Evolutionary conservation across 441 rosid species (phyloP).

Genomic region (Pelargonium australe): DNA sequence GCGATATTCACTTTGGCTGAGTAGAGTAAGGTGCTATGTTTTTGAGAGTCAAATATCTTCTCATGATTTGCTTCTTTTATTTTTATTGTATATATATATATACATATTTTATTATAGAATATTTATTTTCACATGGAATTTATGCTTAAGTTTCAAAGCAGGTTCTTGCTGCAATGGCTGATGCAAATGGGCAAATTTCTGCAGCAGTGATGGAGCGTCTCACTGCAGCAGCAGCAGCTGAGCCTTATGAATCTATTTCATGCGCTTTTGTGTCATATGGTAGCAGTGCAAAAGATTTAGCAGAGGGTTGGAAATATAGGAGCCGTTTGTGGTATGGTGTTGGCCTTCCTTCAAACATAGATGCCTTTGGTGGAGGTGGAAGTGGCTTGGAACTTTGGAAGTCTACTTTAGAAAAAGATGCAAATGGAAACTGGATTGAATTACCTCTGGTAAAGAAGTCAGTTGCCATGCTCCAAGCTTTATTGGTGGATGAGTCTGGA

Average conservation of each 20-base stretch:
- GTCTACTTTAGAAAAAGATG: slow-evolving; percentile 84
- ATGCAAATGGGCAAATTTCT: slow-evolving; percentile 92
- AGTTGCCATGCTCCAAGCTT: slow-evolving; percentile 95
- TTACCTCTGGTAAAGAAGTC: slow-evolving; percentile 90
- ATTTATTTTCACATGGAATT: slow-evolving; percentile 23
- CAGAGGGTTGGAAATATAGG: slow-evolving; percentile 97
- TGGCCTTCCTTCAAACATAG: slow-evolving; percentile 62
- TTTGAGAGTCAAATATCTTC: slow-evolving; percentile 3
- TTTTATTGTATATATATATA: too few relatives aligned
- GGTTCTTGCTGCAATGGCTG: slow-evolving; percentile 99
- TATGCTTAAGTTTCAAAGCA: slow-evolving; percentile 27
- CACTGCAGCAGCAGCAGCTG: slow-evolving; percentile 96
- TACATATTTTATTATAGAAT: slow-evolving; percentile 3
- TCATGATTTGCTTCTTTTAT: not conserved
- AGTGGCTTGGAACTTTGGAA: slow-evolving; percentile 91
- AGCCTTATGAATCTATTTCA: slow-evolving; percentile 93
- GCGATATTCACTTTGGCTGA: not conserved
- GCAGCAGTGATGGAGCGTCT: slow-evolving; percentile 91
- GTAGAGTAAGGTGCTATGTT: slow-evolving; percentile 3
- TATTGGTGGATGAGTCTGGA: slow-evolving; percentile 90
- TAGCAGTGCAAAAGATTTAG: slow-evolving; percentile 84
- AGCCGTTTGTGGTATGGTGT: slow-evolving; percentile 98
- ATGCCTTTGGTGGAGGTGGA: slow-evolving; percentile 85
- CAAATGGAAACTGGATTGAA: slow-evolving; percentile 93
- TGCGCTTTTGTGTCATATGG: slow-evolving; percentile 99